Conservation (phyloP, 352 stramenopile genomes). For the Blastocystis sp. region DNA sequence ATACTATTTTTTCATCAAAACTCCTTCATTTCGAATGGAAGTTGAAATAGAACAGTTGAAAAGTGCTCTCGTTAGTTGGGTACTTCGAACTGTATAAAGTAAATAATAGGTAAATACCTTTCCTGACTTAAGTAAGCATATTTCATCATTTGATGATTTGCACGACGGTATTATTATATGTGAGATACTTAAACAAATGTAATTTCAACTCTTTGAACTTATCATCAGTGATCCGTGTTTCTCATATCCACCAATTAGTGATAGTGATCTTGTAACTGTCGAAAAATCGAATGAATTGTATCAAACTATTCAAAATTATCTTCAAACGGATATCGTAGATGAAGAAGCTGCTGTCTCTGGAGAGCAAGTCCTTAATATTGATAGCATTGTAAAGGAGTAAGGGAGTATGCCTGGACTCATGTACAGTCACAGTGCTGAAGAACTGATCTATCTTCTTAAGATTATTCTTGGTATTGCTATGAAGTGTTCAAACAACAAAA, state of each 20-base stretch:
- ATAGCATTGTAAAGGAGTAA: slow-evolving; percentile 31
- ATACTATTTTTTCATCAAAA: not conserved
- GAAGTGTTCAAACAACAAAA: slow-evolving; percentile 25
- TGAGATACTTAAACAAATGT: slow-evolving; percentile 50
- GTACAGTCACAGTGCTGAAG: slow-evolving; percentile 4
- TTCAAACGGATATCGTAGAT: slow-evolving; percentile 62
- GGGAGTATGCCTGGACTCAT: not conserved
- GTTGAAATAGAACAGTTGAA: not conserved
- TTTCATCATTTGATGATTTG: slow-evolving; percentile 51
- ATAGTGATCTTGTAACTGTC: not conserved
- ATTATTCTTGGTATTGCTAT: slow-evolving; percentile 44
- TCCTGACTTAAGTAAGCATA: not conserved
- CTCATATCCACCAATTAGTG: not conserved
- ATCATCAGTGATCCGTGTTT: slow-evolving; percentile 22
- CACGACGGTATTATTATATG: slow-evolving; percentile 34
- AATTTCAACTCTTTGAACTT: not conserved
- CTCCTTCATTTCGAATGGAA: slow-evolving; percentile 1
- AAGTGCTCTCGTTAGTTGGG: slow-evolving; percentile 18
- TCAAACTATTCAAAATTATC: slow-evolving; percentile 31
- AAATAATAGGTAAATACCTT: slow-evolving; percentile 39
- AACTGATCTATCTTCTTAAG: slow-evolving; percentile 44
- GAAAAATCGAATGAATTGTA: slow-evolving; percentile 10
- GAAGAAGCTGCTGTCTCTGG: slow-evolving; percentile 14
- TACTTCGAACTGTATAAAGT: not conserved
- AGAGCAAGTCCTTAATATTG: slow-evolving; percentile 25